phyloP scores from a whole-genome alignment of 495 filamentous ascomycete species.

The Lophiostoma macrostomum region DNA sequence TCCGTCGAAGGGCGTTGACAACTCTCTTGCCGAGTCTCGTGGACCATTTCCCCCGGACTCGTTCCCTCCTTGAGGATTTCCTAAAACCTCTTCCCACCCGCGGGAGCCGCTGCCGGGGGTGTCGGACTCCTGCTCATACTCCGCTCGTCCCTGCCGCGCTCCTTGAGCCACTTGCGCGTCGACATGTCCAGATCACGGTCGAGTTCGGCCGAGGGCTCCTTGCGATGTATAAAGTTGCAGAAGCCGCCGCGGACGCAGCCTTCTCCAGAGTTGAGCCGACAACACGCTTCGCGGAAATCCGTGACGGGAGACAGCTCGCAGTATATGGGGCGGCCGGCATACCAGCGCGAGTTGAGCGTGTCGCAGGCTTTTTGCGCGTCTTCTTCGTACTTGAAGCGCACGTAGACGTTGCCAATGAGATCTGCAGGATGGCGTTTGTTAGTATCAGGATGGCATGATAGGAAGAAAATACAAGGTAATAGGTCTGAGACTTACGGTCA shows the following conservation, averaged over 20 bases:
- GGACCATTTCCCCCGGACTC: too few relatives aligned
- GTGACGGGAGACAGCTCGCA: slow-evolving; percentile 96
- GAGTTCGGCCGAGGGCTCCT: slow-evolving; percentile 83
- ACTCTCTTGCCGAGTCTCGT: too few relatives aligned
- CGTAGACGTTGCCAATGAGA: slow-evolving; percentile 98
- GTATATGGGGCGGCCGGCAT: slow-evolving; percentile 95
- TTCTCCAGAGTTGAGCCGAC: slow-evolving; percentile 88
- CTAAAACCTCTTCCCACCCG: slow-evolving; percentile 3
- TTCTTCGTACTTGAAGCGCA: slow-evolving; percentile 99
- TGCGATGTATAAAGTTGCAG: slow-evolving; percentile 98
- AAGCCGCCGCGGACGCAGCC: slow-evolving; percentile 95
- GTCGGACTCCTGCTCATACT: slow-evolving; percentile 58
- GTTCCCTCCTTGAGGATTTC: too few relatives aligned
- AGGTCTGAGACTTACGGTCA: slow-evolving; percentile 70
- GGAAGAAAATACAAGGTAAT: neutral
- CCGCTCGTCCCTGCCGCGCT: slow-evolving; percentile 77
- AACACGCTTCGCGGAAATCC: slow-evolving; percentile 97
- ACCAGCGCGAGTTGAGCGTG: slow-evolving; percentile 90
- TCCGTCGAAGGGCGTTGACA: too few relatives aligned
- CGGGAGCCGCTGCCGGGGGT: slow-evolving; percentile 19
- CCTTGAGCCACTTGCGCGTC: slow-evolving; percentile 95
- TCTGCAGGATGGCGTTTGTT: slow-evolving; percentile 49
- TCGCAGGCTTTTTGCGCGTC: slow-evolving; percentile 90
- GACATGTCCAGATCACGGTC: slow-evolving; percentile 81
- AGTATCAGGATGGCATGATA: slow-evolving; percentile 22